These are phyloP conservation scores for Trichoderma orchidacearum DNA, from an alignment of 495 filamentous ascomycete genomes.

Conservation along the genomic window DNA sequence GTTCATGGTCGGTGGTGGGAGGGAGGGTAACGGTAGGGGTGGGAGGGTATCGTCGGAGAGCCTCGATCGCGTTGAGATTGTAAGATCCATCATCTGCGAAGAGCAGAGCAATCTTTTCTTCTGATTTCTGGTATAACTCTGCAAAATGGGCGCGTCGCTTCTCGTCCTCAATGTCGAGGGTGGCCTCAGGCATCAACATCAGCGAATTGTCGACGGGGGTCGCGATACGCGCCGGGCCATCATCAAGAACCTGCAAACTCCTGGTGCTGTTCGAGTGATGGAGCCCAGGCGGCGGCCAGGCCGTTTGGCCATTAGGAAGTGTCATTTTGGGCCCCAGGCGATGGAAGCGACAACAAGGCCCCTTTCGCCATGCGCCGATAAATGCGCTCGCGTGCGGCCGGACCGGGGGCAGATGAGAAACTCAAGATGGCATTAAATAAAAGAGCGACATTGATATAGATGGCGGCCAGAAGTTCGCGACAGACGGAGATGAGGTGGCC, in stretches of 20 bases:
- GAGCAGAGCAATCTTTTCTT: slow-evolving; percentile 40
- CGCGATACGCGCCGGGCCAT: slow-evolving; percentile 20
- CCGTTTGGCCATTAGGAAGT: slow-evolving; percentile 34
- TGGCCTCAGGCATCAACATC: slow-evolving; percentile 37
- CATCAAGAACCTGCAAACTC: slow-evolving; percentile 18
- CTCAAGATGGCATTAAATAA: slow-evolving; percentile 24
- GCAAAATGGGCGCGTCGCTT: slow-evolving; percentile 26
- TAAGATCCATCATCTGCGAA: slow-evolving; percentile 69
- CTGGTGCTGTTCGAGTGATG: slow-evolving; percentile 19
- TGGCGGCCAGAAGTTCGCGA: slow-evolving; percentile 14
- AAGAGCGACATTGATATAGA: slow-evolving; percentile 28
- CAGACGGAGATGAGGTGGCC: slow-evolving; percentile 21
- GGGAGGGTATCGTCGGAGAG: slow-evolving; percentile 20
- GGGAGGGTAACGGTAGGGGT: slow-evolving; percentile 12
- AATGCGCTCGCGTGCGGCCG: slow-evolving; percentile 29
- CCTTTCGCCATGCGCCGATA: slow-evolving; percentile 32
- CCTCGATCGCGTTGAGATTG: slow-evolving; percentile 22
- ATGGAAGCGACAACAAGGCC: slow-evolving; percentile 18
- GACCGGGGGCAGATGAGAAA: slow-evolving; percentile 19
- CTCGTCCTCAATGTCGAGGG: slow-evolving; percentile 30
- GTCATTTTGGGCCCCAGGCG: slow-evolving; percentile 26
- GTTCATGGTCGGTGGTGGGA: slow-evolving; percentile 32
- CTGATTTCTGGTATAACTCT: slow-evolving; percentile 26
- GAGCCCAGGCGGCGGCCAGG: slow-evolving; percentile 27
- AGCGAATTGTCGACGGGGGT: slow-evolving; percentile 22